phyloP scores from a whole-genome alignment of 805 yeast species.

The Lachancea sp. region DNA sequence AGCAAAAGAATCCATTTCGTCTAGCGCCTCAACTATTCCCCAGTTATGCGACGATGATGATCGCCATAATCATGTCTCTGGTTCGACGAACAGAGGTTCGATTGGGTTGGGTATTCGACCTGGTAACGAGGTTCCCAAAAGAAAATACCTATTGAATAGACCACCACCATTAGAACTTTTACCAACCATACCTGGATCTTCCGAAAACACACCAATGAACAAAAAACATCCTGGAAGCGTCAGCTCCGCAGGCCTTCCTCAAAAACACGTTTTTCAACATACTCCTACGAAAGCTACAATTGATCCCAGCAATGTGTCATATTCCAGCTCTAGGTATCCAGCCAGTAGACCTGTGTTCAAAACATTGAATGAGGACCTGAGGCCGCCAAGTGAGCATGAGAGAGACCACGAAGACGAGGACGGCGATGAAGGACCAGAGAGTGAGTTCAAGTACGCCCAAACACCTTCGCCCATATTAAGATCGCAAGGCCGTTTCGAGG shows the following conservation, averaged over 20 bases:
- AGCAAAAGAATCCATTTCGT: conserved; percentile 23
- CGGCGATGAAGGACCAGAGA: conserved; percentile 27
- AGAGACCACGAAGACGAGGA: conserved; percentile 2
- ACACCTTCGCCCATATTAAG: conserved; percentile 41
- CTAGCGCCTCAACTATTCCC: conserved; percentile 31
- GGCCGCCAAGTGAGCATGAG: conserved; percentile 11
- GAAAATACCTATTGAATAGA: conserved; percentile 6
- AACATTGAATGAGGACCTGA: conserved; percentile 18
- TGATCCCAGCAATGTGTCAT: not conserved
- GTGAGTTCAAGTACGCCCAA: conserved; percentile 32
- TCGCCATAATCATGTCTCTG: not conserved
- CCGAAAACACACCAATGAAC: conserved; percentile 22
- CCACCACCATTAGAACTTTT: conserved; percentile 18
- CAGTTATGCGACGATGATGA: conserved; percentile 21
- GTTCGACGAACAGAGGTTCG: not conserved
- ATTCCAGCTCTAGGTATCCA: not conserved
- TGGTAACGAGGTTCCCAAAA: not conserved
- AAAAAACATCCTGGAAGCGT: conserved; percentile 1
- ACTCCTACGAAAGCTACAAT: conserved; percentile 19
- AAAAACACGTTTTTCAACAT: conserved; percentile 27
- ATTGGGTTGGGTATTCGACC: conserved; percentile 4
- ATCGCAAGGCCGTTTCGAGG: conserved; percentile 32
- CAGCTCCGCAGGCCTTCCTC: conserved; percentile 15
- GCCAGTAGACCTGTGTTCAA: conserved; percentile 2
- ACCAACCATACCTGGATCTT: conserved; percentile 29